Evolutionary conservation across 257 asterid genomes (phyloP).

Genomic region (Primulina tabacum): DNA sequence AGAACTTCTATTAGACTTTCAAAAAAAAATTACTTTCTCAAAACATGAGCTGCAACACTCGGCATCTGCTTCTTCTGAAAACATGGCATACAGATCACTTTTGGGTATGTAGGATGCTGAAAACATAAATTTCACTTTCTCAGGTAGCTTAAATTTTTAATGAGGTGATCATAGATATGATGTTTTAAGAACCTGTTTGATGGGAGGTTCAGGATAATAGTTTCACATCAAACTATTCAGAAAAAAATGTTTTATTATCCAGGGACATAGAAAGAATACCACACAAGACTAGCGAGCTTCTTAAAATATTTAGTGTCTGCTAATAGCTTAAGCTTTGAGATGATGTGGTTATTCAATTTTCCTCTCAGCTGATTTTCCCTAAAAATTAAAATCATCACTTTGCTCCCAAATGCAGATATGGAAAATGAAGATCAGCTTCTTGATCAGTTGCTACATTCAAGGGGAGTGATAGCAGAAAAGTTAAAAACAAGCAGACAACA

Average conservation of each 20-base stretch:
- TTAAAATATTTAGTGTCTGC: too few species aligned
- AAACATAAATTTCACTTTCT: conserved; percentile 15
- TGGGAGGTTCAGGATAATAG: too few species aligned
- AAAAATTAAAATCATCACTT: conserved; percentile 14
- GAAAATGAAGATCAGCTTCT: conserved; percentile 77
- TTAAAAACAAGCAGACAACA: conserved; percentile 66
- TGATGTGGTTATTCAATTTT: not conserved
- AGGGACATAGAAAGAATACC: too few species aligned
- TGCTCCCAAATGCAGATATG: conserved; percentile 46
- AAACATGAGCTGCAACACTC: conserved; percentile 51
- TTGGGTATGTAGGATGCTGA: conserved; percentile 40
- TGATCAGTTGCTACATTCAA: conserved; percentile 59
- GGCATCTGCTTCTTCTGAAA: conserved; percentile 31
- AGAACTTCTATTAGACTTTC: conserved; percentile 60
- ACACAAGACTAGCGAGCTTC: too few species aligned
- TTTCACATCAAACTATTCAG: too few species aligned
- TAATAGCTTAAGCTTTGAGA: too few species aligned
- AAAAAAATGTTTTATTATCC: too few species aligned
- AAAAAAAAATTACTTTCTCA: conserved; percentile 69
- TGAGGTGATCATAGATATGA: too few species aligned
- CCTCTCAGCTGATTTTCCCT: conserved; percentile 6
- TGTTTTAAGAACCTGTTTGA: too few species aligned
- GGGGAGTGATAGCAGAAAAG: conserved; percentile 59
- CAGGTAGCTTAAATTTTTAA: not conserved
- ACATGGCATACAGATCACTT: conserved; percentile 44